phyloP scores from a whole-genome alignment of 2,329 filamentous ascomycete species.

The Zasmidium citrigriseum region DNA sequence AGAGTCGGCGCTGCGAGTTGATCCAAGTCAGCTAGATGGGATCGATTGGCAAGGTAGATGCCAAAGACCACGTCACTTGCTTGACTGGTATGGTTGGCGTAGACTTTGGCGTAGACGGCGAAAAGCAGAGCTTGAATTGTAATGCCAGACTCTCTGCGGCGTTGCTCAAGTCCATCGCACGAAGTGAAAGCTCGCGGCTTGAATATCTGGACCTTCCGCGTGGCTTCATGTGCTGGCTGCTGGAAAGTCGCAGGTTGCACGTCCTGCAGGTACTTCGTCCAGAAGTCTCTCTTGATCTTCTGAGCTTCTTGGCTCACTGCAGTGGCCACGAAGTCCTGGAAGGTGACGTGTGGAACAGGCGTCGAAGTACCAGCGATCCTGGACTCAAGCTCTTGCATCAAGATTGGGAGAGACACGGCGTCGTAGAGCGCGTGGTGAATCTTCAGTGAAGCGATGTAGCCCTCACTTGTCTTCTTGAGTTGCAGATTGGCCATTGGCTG shows the following conservation, averaged over 20 bases:
- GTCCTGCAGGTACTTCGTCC: constrained; percentile 50
- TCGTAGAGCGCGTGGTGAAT: constrained; percentile 92
- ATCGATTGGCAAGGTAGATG: constrained; percentile 80
- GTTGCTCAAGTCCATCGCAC: constrained; percentile 42
- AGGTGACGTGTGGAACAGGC: constrained; percentile 22
- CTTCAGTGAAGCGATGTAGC: constrained; percentile 41
- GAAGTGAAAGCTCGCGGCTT: constrained; percentile 49
- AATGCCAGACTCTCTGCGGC: constrained; percentile 57
- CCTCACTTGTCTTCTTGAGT: constrained; percentile 12
- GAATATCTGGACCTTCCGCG: constrained; percentile 47
- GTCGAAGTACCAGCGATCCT: constrained; percentile 29
- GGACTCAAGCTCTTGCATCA: constrained; percentile 57
- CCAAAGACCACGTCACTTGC: constrained; percentile 63
- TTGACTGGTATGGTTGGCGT: constrained; percentile 35
- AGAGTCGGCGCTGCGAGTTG: constrained; percentile 68
- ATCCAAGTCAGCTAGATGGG: constrained; percentile 53
- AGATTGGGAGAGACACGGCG: constrained; percentile 69
- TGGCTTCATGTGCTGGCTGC: constrained; percentile 15
- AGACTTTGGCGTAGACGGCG: constrained; percentile 64
- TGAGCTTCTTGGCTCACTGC: constrained; percentile 17
- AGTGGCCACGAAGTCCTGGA: constrained; percentile 46
- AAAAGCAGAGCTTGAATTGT: constrained; percentile 75
- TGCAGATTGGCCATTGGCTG: constrained; percentile 29
- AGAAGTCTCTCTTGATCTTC: constrained; percentile 47
- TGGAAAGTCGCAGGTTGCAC: constrained; percentile 20